Conservation (phyloP, 345 rosid species). For the Lagerstroemia speciosa region DNA sequence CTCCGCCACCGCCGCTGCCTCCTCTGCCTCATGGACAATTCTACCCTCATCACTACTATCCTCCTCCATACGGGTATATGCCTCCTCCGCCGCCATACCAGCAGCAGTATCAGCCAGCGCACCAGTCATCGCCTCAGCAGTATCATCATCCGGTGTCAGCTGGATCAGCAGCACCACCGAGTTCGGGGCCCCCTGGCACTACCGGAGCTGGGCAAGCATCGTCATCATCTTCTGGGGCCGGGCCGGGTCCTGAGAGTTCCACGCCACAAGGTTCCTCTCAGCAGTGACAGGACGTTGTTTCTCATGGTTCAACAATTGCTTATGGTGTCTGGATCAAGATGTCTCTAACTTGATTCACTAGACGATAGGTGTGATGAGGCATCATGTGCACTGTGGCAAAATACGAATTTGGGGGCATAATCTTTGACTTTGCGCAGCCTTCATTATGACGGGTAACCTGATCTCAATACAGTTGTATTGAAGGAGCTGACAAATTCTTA, state of each 20-base stretch:
- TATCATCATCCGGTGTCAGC: slow-evolving; percentile 20
- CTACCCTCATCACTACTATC: slow-evolving; percentile 47
- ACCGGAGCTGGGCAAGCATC: slow-evolving; percentile 7
- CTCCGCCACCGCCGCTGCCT: not conserved
- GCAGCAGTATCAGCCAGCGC: too few species aligned
- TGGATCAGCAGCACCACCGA: slow-evolving; percentile 22
- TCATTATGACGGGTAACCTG: too few species aligned
- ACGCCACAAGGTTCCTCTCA: slow-evolving; percentile 10
- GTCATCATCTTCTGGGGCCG: slow-evolving; percentile 14
- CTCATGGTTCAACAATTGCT: too few species aligned
- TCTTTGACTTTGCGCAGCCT: too few species aligned
- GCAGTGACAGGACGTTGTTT: too few species aligned
- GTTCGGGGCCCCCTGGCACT: slow-evolving; percentile 8
- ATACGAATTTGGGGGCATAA: too few species aligned
- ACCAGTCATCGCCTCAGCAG: slow-evolving; percentile 17
- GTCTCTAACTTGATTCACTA: too few species aligned
- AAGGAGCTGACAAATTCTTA: too few species aligned
- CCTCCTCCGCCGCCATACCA: slow-evolving; percentile 51
- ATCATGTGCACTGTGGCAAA: too few species aligned
- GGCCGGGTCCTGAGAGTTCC: slow-evolving; percentile 9
- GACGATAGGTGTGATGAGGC: too few species aligned
- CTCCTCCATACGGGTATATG: slow-evolving; percentile 64
- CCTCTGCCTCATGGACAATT: slow-evolving; percentile 38
- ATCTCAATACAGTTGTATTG: too few species aligned
- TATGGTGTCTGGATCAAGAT: too few species aligned